These are phyloP conservation scores for Scedosporium boydii DNA, from an alignment of 2,329 filamentous ascomycete genomes.

Conservation along the genomic window DNA sequence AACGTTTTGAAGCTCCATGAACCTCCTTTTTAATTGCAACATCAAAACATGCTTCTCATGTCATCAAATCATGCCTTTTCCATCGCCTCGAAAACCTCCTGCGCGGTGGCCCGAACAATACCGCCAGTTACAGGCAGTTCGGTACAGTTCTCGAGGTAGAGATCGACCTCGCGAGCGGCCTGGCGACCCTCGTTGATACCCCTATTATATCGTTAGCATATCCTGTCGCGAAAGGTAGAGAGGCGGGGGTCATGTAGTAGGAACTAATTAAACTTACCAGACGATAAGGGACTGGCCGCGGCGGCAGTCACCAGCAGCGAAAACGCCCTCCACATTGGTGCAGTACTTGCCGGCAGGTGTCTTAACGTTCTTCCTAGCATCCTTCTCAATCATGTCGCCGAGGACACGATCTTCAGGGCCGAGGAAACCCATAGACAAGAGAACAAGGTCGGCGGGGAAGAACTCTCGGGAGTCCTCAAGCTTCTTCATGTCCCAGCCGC, in stretches of 20 bases:
- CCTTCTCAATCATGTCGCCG: slow-evolving; percentile 81
- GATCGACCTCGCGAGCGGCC: slow-evolving; percentile 83
- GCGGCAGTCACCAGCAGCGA: slow-evolving; percentile 90
- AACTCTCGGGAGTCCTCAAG: slow-evolving; percentile 87
- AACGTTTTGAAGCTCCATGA: background rate
- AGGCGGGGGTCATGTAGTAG: background rate
- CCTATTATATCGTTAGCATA: slow-evolving; percentile 30
- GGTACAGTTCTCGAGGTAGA: slow-evolving; percentile 72
- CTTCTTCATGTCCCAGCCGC: slow-evolving; percentile 99
- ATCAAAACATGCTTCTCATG: no score
- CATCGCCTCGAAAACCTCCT: slow-evolving; percentile 49
- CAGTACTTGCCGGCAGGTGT: slow-evolving; percentile 78
- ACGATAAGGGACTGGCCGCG: slow-evolving; percentile 93
- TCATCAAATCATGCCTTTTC: background rate
- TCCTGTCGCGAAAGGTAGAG: slow-evolving; percentile 20
- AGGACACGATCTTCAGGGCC: slow-evolving; percentile 85
- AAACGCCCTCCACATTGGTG: slow-evolving; percentile 81
- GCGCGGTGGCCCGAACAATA: slow-evolving; percentile 76
- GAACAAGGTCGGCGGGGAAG: slow-evolving; percentile 90
- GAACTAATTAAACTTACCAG: slow-evolving; percentile 51
- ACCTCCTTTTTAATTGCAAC: background rate
- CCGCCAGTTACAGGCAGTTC: slow-evolving; percentile 83
- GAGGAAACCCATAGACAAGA: slow-evolving; percentile 95
- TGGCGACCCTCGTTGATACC: slow-evolving; percentile 96
- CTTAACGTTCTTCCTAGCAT: slow-evolving; percentile 92